Base-by-base conservation (phyloP, 2,329 filamentous ascomycete genomes). In the Diaporthe citrichinensis region DNA sequence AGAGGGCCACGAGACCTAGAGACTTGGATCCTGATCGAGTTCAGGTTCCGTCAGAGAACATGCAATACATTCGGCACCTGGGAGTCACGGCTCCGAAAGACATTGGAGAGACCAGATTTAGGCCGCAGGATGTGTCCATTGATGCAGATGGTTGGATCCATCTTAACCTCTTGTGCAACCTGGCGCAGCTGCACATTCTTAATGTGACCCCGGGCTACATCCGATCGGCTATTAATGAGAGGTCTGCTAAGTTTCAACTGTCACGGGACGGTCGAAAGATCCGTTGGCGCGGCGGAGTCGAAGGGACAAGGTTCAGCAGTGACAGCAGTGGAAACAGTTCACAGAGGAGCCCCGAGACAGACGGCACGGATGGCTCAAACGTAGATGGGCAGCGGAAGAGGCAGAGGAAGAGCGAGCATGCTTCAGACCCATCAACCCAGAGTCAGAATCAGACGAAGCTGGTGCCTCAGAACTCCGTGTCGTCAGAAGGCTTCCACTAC, bases 171-270 rank as follows among this genome's bases (percentile, higher is more conserved):
- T 87, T 97, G 1, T 92, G 93, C 81, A 95, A 93, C 80, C 90
- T 97, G 87, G 95, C 95, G 0, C 95, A 97, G 83, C 85, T 97
- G 25, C 95, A 97, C 79, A 96, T 95, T 0, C 89, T 97, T 78
- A 96, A 95, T 75, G 94, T 97, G 1, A 95, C 95, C 0, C 89
- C 92, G 0, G 91, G 93, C 39, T 96, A 96, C 79, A 92, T 97
- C 53, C 92, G 94, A 75, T 90, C 90, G 49, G 94, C 95, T 0
- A 88, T 97, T 1, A 86, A 87, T 0, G 91, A 94, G 68, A 90
- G 92, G 78, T 96, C 94, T 79, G 89, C 90, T 28, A 94, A 93
- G 79, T 92, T 98, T 71, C 94, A 97, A 81, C 82, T 97, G 0
- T 96, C 94, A 0, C 86, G 87, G 0, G 95, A 97, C 79, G 94